These are phyloP conservation scores for Lentinus brumalis DNA, from an alignment of 768 basidiomycete genomes.

Conservation along the genomic window DNA sequence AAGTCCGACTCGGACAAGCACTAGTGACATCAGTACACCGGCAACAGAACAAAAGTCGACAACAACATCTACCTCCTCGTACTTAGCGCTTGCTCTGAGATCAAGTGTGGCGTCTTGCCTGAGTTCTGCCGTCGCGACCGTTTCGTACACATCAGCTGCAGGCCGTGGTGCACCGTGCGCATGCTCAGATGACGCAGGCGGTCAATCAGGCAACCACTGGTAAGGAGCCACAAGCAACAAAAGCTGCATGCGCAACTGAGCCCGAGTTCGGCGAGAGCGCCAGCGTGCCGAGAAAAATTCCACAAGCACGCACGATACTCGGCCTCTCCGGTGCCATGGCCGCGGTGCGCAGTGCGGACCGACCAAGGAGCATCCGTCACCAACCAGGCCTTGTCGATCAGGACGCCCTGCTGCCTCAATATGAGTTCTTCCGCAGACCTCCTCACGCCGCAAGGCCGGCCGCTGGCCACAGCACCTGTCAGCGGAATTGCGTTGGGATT, in stretches of 20 bases:
- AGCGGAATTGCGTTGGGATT: not conserved
- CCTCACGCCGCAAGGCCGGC: not conserved
- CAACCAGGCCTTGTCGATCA: not conserved
- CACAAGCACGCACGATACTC: constrained; percentile 17
- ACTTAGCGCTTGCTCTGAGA: not conserved
- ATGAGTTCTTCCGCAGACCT: not conserved
- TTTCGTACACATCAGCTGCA: not conserved
- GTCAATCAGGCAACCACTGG: not conserved
- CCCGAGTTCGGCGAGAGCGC: constrained; percentile 1
- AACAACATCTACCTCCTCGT: not conserved
- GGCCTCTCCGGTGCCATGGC: constrained; percentile 5
- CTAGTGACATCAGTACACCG: not conserved
- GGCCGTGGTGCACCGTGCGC: not conserved
- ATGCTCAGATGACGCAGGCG: constrained; percentile 7
- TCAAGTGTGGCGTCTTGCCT: not conserved
- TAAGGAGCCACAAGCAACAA: not conserved
- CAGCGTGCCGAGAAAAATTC: constrained; percentile 5
- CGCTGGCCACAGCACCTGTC: not conserved
- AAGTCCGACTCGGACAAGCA: not conserved
- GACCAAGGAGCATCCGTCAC: not conserved
- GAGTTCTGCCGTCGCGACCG: not conserved
- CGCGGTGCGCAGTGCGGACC: not conserved
- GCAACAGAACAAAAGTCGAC: not conserved
- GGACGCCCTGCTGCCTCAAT: not conserved
- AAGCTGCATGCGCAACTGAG: constrained; percentile 1